phyloP scores from a whole-genome alignment of 2,329 filamentous ascomycete genomes.

The Cryphonectria carpinicola region DNA sequence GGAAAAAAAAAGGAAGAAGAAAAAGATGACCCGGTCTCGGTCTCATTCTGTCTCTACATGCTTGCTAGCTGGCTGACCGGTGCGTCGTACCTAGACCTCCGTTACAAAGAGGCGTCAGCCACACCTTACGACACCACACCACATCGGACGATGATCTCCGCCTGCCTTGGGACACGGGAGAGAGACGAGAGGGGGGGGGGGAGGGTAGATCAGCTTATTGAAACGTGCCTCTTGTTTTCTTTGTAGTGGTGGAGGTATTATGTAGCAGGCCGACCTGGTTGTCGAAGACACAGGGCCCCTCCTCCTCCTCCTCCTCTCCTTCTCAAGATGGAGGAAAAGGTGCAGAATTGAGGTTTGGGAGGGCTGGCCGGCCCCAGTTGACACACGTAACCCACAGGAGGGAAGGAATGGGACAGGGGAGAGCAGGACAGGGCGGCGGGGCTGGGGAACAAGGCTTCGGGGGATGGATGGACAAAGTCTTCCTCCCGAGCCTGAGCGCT shows the following conservation, averaged over 20 bases:
- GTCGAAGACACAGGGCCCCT: neutral
- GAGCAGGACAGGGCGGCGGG: too few species aligned
- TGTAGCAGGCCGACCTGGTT: neutral
- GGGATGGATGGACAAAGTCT: neutral
- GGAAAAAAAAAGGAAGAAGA: neutral
- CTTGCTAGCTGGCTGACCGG: neutral
- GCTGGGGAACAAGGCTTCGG: neutral
- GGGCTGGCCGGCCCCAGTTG: neutral
- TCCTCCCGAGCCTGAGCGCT: neutral
- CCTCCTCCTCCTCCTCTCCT: too few species aligned
- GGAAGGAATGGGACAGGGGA: neutral
- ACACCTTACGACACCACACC: constrained; percentile 1
- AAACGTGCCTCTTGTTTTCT: neutral
- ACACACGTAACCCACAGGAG: neutral
- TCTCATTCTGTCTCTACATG: neutral
- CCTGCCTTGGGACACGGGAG: neutral
- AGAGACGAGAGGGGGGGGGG: too few species aligned
- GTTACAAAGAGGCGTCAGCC: neutral
- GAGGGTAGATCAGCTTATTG: neutral
- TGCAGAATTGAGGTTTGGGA: neutral
- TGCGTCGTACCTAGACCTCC: neutral
- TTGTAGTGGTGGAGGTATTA: neutral
- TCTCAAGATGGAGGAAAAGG: neutral
- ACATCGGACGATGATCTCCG: neutral
- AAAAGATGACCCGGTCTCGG: neutral